Evolutionary conservation across 2,329 filamentous ascomycete genomes (phyloP).

Genomic region (Tolypocladium tundrense): DNA sequence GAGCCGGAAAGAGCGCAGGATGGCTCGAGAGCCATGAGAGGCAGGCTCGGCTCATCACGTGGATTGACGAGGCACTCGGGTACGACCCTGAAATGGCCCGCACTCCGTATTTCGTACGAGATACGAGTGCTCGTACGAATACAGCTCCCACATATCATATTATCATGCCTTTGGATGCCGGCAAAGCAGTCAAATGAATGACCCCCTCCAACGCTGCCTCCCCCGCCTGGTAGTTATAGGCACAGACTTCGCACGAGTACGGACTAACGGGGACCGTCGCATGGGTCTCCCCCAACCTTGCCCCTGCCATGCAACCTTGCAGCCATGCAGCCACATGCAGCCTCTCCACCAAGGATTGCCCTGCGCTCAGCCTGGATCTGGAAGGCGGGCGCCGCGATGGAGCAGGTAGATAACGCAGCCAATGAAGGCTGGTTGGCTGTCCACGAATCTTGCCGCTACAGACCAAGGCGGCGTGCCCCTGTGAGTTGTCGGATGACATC

Average conservation of each 20-base stretch:
- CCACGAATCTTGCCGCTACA: not conserved
- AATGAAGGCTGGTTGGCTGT: not conserved
- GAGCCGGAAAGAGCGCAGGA: not conserved
- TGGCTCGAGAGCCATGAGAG: not conserved
- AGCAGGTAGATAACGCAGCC: not conserved
- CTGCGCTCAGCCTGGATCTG: not conserved
- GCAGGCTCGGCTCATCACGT: not conserved
- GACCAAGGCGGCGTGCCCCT: not conserved
- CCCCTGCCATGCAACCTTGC: not conserved
- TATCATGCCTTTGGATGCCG: not conserved
- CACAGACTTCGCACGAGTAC: too few relatives aligned
- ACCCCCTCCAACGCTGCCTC: too few relatives aligned
- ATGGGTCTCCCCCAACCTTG: not conserved
- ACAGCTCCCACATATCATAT: not conserved
- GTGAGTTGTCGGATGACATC: not conserved
- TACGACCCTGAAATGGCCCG: not conserved
- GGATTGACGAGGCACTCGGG: not conserved
- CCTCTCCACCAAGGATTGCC: not conserved
- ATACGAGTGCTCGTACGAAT: too few relatives aligned
- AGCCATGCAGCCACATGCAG: not conserved
- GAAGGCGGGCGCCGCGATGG: not conserved
- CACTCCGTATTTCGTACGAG: not conserved
- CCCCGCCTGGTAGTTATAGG: too few relatives aligned
- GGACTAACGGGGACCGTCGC: not conserved
- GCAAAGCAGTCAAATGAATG: too few relatives aligned